These are phyloP conservation scores for Fusarium sp. DNA, from an alignment of 2,329 filamentous ascomycete species.

Conservation along the genomic window DNA sequence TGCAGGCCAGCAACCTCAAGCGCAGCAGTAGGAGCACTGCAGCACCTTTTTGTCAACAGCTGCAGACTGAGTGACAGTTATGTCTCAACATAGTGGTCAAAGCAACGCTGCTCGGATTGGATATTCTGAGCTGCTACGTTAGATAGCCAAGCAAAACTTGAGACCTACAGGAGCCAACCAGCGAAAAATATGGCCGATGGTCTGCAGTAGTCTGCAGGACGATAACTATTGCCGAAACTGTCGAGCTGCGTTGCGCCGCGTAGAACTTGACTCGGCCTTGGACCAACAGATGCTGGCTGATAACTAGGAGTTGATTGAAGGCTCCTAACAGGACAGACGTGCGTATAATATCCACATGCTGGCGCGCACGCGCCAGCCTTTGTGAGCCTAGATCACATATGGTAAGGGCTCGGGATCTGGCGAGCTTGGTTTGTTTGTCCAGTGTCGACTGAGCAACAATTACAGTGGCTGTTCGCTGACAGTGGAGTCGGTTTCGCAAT, in stretches of 20 bases:
- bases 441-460: constrained; percentile 46
- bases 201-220: constrained; percentile 41
- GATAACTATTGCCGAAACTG: constrained; percentile 45
- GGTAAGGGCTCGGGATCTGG: constrained; percentile 46
- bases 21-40: constrained; percentile 7
- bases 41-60: constrained; percentile 17
- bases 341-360: constrained; percentile 40
- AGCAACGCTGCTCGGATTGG: constrained; percentile 23
- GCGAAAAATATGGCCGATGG: constrained; percentile 35
- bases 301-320: constrained; percentile 41
- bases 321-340: constrained; percentile 44
- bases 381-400: constrained; percentile 42
- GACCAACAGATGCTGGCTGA: constrained; percentile 45
- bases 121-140: constrained; percentile 15
- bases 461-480: constrained; percentile 35
- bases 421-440: constrained; percentile 33
- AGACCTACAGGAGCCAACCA: constrained; percentile 23
- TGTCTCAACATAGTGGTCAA: constrained; percentile 30
- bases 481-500: constrained; percentile 38
- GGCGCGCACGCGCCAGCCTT: constrained; percentile 43
- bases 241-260: constrained; percentile 49
- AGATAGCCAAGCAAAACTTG: constrained; percentile 34
- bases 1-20: constrained; percentile 9
- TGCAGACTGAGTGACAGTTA: constrained; percentile 25
- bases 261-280: constrained; percentile 39